Evolutionary conservation across 441 rosid species (phyloP).

Genomic region (Francoa sonchifolia): DNA sequence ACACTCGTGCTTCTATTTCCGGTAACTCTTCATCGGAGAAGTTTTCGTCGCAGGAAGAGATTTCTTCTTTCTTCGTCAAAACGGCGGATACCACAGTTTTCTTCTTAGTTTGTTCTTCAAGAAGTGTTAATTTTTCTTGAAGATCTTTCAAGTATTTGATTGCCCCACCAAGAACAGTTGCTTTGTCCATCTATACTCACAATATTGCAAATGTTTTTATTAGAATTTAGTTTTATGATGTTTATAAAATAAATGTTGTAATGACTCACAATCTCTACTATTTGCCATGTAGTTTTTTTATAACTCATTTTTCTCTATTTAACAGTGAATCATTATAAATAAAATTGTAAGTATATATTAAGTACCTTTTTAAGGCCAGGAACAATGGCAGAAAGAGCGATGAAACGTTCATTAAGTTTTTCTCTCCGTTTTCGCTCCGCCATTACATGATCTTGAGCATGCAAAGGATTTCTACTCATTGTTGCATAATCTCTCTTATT

Average conservation of each 20-base stretch:
- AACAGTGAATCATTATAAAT: neutral
- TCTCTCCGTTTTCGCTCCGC: constrained; percentile 71
- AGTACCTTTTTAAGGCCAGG: constrained; percentile 69
- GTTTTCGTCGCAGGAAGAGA: constrained; percentile 31
- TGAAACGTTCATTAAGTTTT: constrained; percentile 56
- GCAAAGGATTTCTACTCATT: constrained; percentile 20
- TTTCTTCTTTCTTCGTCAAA: constrained; percentile 45
- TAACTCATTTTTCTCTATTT: neutral
- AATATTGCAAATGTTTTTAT: neutral
- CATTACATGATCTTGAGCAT: constrained; percentile 54
- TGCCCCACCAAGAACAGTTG: constrained; percentile 51
- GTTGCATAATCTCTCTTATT: constrained; percentile 17
- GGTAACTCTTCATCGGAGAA: constrained; percentile 30
- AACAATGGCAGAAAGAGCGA: constrained; percentile 63
- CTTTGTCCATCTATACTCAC: constrained; percentile 42
- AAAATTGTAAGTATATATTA: neutral
- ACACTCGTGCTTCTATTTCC: constrained; percentile 64
- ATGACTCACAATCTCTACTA: no score
- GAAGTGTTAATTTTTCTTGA: constrained; percentile 30
- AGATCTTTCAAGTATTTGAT: constrained; percentile 40
- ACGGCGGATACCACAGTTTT: constrained; percentile 50
- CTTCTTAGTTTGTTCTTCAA: constrained; percentile 38
- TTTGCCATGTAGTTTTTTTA: neutral
- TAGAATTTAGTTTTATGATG: neutral
- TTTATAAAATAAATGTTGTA: neutral